Percentiles rank a stretch among this genome's conserved stretches.
Conservation (phyloP, 805 yeast species). For the Candida rishiriensis region DNA sequence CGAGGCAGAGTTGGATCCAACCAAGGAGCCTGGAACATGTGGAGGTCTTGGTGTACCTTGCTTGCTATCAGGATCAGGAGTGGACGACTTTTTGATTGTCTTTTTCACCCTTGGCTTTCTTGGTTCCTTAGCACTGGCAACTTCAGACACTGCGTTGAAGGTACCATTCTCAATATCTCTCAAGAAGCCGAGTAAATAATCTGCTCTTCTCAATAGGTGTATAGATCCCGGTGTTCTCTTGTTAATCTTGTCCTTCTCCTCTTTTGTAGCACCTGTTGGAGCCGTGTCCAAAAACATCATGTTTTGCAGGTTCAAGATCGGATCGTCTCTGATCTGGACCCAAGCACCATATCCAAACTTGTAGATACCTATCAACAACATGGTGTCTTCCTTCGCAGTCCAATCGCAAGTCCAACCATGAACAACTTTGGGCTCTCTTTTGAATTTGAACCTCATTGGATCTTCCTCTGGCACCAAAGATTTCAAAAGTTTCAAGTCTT, state of each 20-base stretch:
- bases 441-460: conserved; percentile 57
- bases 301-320: conserved; percentile 78
- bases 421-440: conserved; percentile 68
- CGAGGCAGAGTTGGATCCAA: conserved; percentile 5
- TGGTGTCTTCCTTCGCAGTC: conserved; percentile 79
- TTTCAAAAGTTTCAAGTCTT: conserved; percentile 69
- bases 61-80: conserved; percentile 21
- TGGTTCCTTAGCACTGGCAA: conserved; percentile 1
- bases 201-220: conserved; percentile 87
- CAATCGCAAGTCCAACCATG: conserved; percentile 90
- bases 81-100: conserved; percentile 17
- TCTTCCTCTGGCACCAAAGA: conserved; percentile 49
- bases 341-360: conserved; percentile 97
- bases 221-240: conserved; percentile 88
- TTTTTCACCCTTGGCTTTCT: conserved; percentile 18
- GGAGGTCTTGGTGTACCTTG: conserved; percentile 14
- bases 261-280: conserved; percentile 32
- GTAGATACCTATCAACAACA: conserved; percentile 78
- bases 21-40: conserved; percentile 5
- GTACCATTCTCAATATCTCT: conserved; percentile 36
- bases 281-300: conserved; percentile 65
- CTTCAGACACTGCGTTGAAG: neutral
- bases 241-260: conserved; percentile 31
- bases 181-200: conserved; percentile 71
- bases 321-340: conserved; percentile 93